Evolutionary conservation across 495 filamentous ascomycete species (phyloP).

Genomic region (Massariosphaeria phaeospora): DNA sequence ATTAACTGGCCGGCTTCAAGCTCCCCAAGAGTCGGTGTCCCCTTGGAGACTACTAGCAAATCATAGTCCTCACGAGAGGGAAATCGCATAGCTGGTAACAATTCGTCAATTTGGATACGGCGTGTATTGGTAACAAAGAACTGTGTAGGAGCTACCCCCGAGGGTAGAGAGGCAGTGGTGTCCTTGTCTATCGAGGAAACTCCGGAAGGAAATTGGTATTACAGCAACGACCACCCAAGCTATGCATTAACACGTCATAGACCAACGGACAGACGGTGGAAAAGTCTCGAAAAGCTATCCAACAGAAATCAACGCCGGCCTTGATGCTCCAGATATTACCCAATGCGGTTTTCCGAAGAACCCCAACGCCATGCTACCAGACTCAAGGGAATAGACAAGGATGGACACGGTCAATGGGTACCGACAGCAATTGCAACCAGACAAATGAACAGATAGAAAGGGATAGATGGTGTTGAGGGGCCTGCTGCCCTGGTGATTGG

Average conservation of each 20-base stretch:
- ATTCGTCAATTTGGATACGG: too few relatives aligned
- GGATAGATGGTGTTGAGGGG: neutral
- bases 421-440: neutral
- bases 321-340: constrained; percentile 14
- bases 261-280: neutral
- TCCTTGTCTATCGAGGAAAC: constrained; percentile 4
- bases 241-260: constrained; percentile 18
- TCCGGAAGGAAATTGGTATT: constrained; percentile 4
- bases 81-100: too few relatives aligned
- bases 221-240: constrained; percentile 17
- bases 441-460: neutral
- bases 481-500: too few relatives aligned
- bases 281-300: neutral
- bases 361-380: constrained; percentile 3
- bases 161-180: constrained; percentile 4
- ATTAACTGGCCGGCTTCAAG: too few relatives aligned
- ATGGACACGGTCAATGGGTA: neutral
- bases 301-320: constrained; percentile 11
- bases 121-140: too few relatives aligned
- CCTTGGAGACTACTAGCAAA: too few relatives aligned
- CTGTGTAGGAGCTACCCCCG: neutral
- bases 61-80: too few relatives aligned
- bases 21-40: too few relatives aligned
- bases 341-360: constrained; percentile 11
- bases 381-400: constrained; percentile 3